Evolutionary conservation across 2,329 filamentous ascomycete species (phyloP).

Genomic region (Fonsecaea nubica): DNA sequence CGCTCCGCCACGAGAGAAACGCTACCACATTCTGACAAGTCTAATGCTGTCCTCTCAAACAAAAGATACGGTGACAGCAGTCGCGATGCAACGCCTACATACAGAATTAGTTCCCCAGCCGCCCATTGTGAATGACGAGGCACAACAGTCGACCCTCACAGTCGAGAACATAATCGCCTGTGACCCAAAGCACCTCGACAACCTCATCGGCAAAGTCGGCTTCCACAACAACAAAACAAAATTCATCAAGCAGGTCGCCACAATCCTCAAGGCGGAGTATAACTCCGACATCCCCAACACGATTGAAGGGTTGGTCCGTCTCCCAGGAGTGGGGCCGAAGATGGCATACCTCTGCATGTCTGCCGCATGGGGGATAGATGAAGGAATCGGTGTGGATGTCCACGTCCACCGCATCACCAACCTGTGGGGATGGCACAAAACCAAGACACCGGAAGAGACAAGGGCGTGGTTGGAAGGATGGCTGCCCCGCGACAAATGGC

Average conservation of each 20-base stretch:
- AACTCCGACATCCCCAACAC: conserved; percentile 79
- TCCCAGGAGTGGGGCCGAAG: conserved; percentile 90
- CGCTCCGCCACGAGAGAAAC: conserved; percentile 61
- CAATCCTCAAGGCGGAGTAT: conserved; percentile 73
- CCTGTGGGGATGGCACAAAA: conserved; percentile 89
- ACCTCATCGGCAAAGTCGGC: conserved; percentile 81
- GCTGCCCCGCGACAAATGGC: conserved; percentile 85
- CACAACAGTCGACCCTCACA: conserved; percentile 61
- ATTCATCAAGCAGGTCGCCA: conserved; percentile 76
- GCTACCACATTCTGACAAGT: conserved; percentile 85
- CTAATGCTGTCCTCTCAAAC: conserved; percentile 93
- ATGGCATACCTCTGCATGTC: conserved; percentile 91
- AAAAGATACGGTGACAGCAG: conserved; percentile 88
- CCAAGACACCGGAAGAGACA: conserved; percentile 81
- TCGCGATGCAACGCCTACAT: conserved; percentile 79
- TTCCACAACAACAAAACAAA: conserved; percentile 96
- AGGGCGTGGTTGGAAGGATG: conserved; percentile 76
- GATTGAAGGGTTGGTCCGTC: conserved; percentile 73
- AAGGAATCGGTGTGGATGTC: conserved; percentile 91
- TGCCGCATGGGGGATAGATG: conserved; percentile 71
- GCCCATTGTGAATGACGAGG: conserved; percentile 34
- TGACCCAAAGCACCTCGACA: conserved; percentile 69
- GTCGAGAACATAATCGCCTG: conserved; percentile 79
- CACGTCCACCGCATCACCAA: conserved; percentile 96
- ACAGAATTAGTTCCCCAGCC: conserved; percentile 64